A percentile compares a stretch with the other conserved stretches of the same genome.
Conservation (phyloP, 805 yeast species). For the Saccharomycopsis amapae region DNA sequence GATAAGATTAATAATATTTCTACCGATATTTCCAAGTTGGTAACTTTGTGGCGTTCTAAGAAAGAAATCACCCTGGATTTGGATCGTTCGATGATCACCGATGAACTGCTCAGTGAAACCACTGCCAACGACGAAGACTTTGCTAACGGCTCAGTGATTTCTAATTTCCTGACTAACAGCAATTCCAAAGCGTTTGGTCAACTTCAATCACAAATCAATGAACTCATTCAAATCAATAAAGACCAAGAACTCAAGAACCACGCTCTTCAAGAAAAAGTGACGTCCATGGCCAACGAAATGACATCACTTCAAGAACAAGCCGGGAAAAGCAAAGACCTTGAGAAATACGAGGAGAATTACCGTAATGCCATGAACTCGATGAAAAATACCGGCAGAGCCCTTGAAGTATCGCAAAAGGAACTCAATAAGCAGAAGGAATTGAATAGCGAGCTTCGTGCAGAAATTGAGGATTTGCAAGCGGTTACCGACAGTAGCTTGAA, state of each 20-base stretch:
- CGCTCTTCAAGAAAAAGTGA: conserved; percentile 30
- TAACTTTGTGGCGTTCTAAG: conserved; percentile 17
- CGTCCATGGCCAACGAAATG: neutral
- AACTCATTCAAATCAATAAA: conserved; percentile 42
- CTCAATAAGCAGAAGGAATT: conserved; percentile 50
- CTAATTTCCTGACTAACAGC: conserved; percentile 11
- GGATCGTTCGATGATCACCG: conserved; percentile 17
- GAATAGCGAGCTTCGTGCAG: conserved; percentile 50
- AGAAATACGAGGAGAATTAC: conserved; percentile 55
- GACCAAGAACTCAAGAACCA: conserved; percentile 31
- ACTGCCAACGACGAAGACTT: conserved; percentile 21
- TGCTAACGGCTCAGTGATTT: conserved; percentile 18
- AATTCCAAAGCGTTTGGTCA: conserved; percentile 24
- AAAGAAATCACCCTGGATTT: conserved; percentile 16
- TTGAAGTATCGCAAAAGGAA: conserved; percentile 68
- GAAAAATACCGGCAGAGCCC: conserved; percentile 67
- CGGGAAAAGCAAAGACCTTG: conserved; percentile 31
- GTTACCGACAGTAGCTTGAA: conserved; percentile 23
- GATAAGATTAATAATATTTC: conserved; percentile 19
- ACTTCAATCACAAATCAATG: conserved; percentile 52
- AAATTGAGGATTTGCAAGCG: conserved; percentile 59
- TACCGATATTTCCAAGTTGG: conserved; percentile 16
- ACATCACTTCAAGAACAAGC: conserved; percentile 22
- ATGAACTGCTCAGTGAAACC: conserved; percentile 6
- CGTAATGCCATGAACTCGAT: conserved; percentile 65